Conservation (phyloP, 148 eudicot species). For the Cornus florida region DNA sequence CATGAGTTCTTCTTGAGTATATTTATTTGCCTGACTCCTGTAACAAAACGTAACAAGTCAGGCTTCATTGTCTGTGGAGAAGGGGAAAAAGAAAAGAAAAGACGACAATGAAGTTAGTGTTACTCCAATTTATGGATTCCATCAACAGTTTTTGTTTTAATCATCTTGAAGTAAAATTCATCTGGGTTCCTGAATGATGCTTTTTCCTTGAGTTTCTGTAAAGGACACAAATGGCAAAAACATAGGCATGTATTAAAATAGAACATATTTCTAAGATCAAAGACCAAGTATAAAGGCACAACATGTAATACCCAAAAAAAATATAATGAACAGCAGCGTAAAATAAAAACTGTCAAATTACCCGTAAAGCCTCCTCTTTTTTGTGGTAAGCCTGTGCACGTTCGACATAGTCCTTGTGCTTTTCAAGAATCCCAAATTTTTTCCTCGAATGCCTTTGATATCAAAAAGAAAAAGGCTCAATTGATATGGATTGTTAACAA, state of each 20-base stretch:
- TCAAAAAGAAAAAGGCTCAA: neutral
- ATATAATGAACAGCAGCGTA: neutral
- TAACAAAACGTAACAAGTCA: constrained; percentile 15
- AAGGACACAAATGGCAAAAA: neutral
- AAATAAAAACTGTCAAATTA: constrained; percentile 10
- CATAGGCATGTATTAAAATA: neutral
- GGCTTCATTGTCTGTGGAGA: neutral
- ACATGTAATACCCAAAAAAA: neutral
- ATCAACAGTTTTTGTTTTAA: constrained; percentile 51
- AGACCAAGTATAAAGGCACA: neutral
- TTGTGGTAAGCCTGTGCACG: constrained; percentile 76
- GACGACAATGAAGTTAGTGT: neutral
- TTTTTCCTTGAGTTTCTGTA: constrained; percentile 74
- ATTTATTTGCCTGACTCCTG: constrained; percentile 72
- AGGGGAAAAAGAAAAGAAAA: neutral
- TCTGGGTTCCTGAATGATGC: constrained; percentile 83
- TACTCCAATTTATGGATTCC: constrained; percentile 82
- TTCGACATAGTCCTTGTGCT: constrained; percentile 78
- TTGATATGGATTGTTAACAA: neutral
- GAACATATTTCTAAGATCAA: neutral
- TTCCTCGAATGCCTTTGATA: constrained; percentile 45
- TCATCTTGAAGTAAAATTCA: constrained; percentile 84
- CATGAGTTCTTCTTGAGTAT: constrained; percentile 71
- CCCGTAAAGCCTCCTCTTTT: constrained; percentile 72
- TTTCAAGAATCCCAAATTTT: constrained; percentile 81